Percentiles rank a stretch among this genome's conserved stretches.
Evolutionary conservation across 495 filamentous ascomycete genomes (phyloP).

Genomic region (Penicillium fimorum): DNA sequence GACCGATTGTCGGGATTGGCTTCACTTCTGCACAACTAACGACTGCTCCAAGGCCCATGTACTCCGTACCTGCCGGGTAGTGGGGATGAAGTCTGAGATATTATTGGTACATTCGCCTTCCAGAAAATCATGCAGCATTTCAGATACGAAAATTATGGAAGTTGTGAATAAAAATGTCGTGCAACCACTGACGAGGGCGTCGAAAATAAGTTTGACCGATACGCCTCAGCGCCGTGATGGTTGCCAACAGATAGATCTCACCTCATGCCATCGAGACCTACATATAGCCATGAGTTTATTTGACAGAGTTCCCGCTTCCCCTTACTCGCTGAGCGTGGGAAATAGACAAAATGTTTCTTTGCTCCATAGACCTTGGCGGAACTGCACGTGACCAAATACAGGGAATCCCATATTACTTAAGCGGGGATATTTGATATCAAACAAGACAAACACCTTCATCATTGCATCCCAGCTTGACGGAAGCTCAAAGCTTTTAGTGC

Average conservation of each 20-base stretch:
- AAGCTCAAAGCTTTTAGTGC: not conserved
- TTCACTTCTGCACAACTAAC: not conserved
- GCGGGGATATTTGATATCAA: constrained; percentile 11
- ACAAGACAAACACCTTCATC: constrained; percentile 23
- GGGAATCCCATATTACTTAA: constrained; percentile 1
- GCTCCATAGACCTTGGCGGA: not conserved
- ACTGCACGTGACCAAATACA: not conserved
- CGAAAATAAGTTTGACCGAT: not conserved
- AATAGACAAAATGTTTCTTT: not conserved
- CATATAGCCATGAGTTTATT: not conserved
- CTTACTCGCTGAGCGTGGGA: not conserved
- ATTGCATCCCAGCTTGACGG: constrained; percentile 11
- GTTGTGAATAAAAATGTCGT: not conserved
- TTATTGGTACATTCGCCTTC: not conserved
- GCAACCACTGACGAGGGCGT: not conserved
- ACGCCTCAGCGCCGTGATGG: not conserved
- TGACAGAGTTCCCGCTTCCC: not conserved
- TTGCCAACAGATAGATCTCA: not conserved
- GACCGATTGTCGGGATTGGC: not conserved
- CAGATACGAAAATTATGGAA: not conserved
- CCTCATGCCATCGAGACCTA: not conserved
- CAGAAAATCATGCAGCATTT: not conserved
- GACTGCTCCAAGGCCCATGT: not conserved
- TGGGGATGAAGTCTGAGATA: not conserved
- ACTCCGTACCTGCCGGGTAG: not conserved